phyloP scores from a whole-genome alignment of 164 flowering plant genomes.

The Cinnamomum micranthum region DNA sequence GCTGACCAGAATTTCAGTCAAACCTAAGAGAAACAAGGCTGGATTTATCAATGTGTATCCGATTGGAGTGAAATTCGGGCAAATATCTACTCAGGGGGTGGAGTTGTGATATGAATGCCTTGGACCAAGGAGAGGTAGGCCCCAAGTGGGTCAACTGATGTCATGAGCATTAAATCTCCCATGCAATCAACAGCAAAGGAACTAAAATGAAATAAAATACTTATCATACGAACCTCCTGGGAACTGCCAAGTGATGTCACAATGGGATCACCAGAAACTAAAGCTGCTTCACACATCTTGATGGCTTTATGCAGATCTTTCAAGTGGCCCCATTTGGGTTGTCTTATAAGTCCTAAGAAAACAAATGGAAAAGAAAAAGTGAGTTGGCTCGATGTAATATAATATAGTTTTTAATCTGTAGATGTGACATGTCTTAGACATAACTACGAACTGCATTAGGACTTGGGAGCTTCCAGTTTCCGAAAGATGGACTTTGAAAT shows the following conservation, averaged over 20 bases:
- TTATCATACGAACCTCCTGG: conserved; percentile 52
- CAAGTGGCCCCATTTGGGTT: conserved; percentile 88
- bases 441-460: neutral
- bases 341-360: conserved; percentile 52
- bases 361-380: conserved; percentile 3
- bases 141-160: too few relatives aligned
- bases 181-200: too few relatives aligned
- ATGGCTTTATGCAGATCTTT: conserved; percentile 80
- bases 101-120: too few relatives aligned
- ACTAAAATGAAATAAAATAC: neutral
- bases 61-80: too few relatives aligned
- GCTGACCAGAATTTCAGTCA: too few relatives aligned
- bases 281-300: conserved; percentile 73
- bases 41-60: too few relatives aligned
- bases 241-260: conserved; percentile 41
- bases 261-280: conserved; percentile 63
- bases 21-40: too few relatives aligned
- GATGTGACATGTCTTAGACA: too few relatives aligned
- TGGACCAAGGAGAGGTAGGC: too few relatives aligned
- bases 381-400: neutral
- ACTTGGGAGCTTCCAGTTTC: neutral
- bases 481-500: neutral
- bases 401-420: neutral
- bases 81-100: too few relatives aligned
- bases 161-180: too few relatives aligned